Percentiles rank a stretch among this genome's conserved stretches.
phyloP scores from a whole-genome alignment of 2,329 filamentous ascomycete species.

The Microascus cirrosus region DNA sequence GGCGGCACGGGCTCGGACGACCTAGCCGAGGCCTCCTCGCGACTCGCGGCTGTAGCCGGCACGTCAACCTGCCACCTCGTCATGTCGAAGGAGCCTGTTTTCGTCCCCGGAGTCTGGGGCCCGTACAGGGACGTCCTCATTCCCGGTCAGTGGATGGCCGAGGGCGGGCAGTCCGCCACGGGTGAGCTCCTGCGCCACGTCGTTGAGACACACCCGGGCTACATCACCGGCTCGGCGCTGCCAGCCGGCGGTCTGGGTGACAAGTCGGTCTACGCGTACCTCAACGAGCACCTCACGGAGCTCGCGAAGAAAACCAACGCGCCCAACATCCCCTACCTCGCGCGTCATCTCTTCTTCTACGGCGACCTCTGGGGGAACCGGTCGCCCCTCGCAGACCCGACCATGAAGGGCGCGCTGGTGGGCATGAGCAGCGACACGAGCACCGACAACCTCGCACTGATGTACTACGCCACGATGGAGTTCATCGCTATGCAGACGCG shows the following conservation, averaged over 20 bases:
- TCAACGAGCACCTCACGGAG: slow-evolving; percentile 76
- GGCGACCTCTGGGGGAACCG: slow-evolving; percentile 96
- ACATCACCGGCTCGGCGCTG: slow-evolving; percentile 65
- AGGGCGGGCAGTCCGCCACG: slow-evolving; percentile 92
- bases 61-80: slow-evolving; percentile 96
- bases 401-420: slow-evolving; percentile 84
- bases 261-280: slow-evolving; percentile 87
- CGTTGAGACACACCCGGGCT: slow-evolving; percentile 88
- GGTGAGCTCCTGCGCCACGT: slow-evolving; percentile 91
- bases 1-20: slow-evolving; percentile 44
- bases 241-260: slow-evolving; percentile 60
- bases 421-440: slow-evolving; percentile 81
- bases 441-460: slow-evolving; percentile 74
- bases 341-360: slow-evolving; percentile 96
- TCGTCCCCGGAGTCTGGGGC: slow-evolving; percentile 93
- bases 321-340: slow-evolving; percentile 73
- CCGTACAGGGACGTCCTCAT: slow-evolving; percentile 92
- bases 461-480: slow-evolving; percentile 95
- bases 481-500: slow-evolving; percentile 96
- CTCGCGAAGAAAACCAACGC: slow-evolving; percentile 59
- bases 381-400: slow-evolving; percentile 82
- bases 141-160: slow-evolving; percentile 90
- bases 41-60: slow-evolving; percentile 86
- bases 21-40: slow-evolving; percentile 83
- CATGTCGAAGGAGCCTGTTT: slow-evolving; percentile 87